Evolutionary conservation across 495 filamentous ascomycete genomes (phyloP), one percentile per base, ranked within the genome.

Genomic region (Hypoxylon intermedium): DNA sequence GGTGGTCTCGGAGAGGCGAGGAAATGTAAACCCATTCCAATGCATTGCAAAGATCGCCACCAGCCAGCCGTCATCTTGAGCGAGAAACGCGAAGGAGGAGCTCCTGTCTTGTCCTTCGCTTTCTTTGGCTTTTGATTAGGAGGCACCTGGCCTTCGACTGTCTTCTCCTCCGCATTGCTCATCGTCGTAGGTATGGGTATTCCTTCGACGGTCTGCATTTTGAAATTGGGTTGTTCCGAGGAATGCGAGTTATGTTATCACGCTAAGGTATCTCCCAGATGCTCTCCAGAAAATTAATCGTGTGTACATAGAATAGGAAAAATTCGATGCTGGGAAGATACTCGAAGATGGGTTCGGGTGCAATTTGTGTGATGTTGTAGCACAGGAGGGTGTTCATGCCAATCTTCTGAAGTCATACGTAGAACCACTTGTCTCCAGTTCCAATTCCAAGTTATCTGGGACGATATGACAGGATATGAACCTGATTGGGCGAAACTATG

Each of bases 1-100:
- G 88, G 87, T 0, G 90, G 88, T 12, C 82, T 79, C 0, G 91
- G 89, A 5, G 80, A 73, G 0, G 89, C 83, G 40, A 90, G 73
- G 28, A 80, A 83, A 70, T 96, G 91, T 6, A 96, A 75, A 36
- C 82, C 75, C 88, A 94, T 91, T 67, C 91, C 91, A 23, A 92
- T 77, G 56, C 78, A 79, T 83, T 93, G 91, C n/a, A 93, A 75
- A 59, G 81, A 79, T 37, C 92, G 82, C 90, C 90, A 94, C 70
- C 89, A 80, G 26, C 77, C 70, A 41, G 92, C 92, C 69, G 92
- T 86, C 58, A 87, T 56, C 23, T 80, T 78, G n/a, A 94, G 84
- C 66, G 87, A 82, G 80, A 85, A 85, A 52, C 90, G 84, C 12
- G 86, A 76, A n/a, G 69, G 73, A 26, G 74, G 59, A 9, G 67